Evolutionary conservation across 179 eudicot species (phyloP), one percentile per base, ranked within the genome.

Genomic region (Spinacia oleracea): DNA sequence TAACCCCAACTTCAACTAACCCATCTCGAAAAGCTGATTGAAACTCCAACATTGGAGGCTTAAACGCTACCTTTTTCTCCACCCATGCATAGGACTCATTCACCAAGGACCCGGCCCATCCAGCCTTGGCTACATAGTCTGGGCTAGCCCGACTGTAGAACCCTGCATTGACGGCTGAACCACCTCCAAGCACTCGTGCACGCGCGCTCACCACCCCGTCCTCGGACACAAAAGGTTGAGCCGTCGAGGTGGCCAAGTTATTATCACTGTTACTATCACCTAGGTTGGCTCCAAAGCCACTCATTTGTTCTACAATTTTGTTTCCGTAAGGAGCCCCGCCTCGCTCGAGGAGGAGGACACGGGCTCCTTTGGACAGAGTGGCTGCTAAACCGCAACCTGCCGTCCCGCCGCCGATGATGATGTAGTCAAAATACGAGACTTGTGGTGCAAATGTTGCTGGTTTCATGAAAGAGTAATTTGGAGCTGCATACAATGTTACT

Each of bases 1-100:
- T 29, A 10, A 93, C 84, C 2, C 97, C 97, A 5, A 77, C 90
- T 53, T 95, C 97, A 2, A 91, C 56, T 65, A 95, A 55, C 40
- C 93, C 98, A 66, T 83, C 42, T 64, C 51, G 72, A 58, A 83
- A 83, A 0, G 85, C 83, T 25, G 78, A 31, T 66, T 83, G 85
- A 34, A 76, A 79, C 38, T 79, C 10, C 34, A 71, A 53, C 85
- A 83, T 76, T 46, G 80, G 67, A 1, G 85, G 85, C 16, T 35
- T 76, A 72, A 79, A 83, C 21, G 80, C 85, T 6, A 83, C 85
- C 64, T 83, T 83, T 79, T 59, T 79, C 29, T 83, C 85, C 15
- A 76, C 80, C 85, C 85, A 83, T 56, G 51, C 55, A 66, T 83
- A 83, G 2, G 85, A 83, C 81, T 83, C 80, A 40, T 83, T 83